Conservation (phyloP, 2,329 filamentous ascomycete genomes). For the Emericellopsis atlantica region DNA sequence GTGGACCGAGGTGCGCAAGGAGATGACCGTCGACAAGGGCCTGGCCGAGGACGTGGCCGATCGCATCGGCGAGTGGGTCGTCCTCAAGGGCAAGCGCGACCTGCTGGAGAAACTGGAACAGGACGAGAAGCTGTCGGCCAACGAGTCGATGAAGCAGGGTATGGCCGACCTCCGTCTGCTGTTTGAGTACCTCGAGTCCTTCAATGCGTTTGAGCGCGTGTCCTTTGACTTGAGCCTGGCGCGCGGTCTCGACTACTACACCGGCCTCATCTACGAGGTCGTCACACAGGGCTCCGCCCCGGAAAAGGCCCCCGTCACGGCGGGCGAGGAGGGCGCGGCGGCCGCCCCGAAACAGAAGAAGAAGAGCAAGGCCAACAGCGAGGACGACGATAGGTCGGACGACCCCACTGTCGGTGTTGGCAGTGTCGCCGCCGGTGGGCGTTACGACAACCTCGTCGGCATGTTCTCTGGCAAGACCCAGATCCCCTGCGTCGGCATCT, state of each 20-base stretch:
- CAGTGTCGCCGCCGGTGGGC: conserved; percentile 77
- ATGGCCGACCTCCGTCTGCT: conserved; percentile 70
- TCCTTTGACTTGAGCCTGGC: conserved; percentile 87
- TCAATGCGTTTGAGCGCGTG: conserved; percentile 58
- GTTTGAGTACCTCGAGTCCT: conserved; percentile 70
- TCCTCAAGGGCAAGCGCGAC: conserved; percentile 61
- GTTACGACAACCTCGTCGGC: conserved; percentile 86
- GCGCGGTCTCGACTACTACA: conserved; percentile 87
- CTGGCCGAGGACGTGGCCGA: conserved; percentile 67
- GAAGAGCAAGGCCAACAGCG: conserved; percentile 28
- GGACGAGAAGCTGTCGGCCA: conserved; percentile 56
- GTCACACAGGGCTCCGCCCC: conserved; percentile 68
- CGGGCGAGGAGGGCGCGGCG: conserved; percentile 10
- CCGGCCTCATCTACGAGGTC: conserved; percentile 81
- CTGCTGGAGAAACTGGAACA: conserved; percentile 57
- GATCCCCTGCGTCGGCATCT: conserved; percentile 56
- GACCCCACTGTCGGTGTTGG: conserved; percentile 77
- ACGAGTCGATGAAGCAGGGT: conserved; percentile 66
- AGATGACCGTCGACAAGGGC: conserved; percentile 90
- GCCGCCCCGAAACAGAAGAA: conserved; percentile 31
- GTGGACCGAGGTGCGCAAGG: conserved; percentile 79
- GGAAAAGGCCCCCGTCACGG: conserved; percentile 21
- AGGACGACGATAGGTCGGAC: conserved; percentile 56
- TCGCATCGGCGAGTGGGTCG: conserved; percentile 76
- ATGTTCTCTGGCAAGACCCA: conserved; percentile 83